Conservation (phyloP, 495 filamentous ascomycete species). For the Trichocladium uniseriatum region DNA sequence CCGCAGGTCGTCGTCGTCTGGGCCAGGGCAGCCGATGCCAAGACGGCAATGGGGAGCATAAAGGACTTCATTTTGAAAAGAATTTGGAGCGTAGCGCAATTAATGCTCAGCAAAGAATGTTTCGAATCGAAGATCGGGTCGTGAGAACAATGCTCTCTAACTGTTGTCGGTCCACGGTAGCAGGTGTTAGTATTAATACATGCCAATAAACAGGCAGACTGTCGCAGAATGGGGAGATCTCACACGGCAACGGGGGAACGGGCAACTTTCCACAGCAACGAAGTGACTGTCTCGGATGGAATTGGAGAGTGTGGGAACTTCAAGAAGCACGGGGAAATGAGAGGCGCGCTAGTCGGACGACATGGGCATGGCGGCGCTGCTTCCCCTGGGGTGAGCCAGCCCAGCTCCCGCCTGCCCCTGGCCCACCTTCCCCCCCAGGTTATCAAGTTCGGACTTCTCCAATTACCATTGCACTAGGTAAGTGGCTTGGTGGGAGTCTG, state of each 20-base stretch:
- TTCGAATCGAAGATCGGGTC: too few species aligned
- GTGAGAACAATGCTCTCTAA: not conserved
- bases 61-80: conserved; percentile 29
- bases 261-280: conserved; percentile 7
- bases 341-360: too few species aligned
- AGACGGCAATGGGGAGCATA: conserved; percentile 23
- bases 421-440: too few species aligned
- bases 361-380: too few species aligned
- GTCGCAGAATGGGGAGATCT: conserved; percentile 13
- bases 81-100: not conserved
- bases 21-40: conserved; percentile 25
- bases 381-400: too few species aligned
- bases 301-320: not conserved
- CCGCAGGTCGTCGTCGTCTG: conserved; percentile 24
- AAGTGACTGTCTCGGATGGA: not conserved
- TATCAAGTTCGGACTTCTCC: too few species aligned
- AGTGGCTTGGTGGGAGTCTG: too few species aligned
- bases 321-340: not conserved
- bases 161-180: not conserved
- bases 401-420: too few species aligned
- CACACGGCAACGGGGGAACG: conserved; percentile 19
- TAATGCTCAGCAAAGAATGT: not conserved
- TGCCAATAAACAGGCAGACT: conserved; percentile 2
- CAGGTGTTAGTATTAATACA: not conserved
- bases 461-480: too few species aligned